Conservation (phyloP, 2,329 filamentous ascomycete genomes). For the Emergomyces orientalis region DNA sequence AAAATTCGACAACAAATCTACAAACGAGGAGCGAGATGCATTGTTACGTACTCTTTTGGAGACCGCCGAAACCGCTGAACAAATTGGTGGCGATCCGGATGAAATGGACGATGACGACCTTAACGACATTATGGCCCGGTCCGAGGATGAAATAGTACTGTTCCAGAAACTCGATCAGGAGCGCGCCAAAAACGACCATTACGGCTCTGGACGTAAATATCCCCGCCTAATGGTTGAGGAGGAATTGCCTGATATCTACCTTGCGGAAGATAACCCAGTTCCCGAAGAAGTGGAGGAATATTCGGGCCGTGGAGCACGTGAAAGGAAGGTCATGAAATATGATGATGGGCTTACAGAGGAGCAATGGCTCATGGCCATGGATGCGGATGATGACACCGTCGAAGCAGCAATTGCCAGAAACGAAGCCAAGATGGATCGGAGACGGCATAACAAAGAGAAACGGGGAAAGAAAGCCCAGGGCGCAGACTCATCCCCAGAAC, state of each 20-base stretch:
- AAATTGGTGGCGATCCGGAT: constrained; percentile 67
- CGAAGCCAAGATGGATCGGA: constrained; percentile 70
- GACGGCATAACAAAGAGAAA: constrained; percentile 66
- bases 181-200: constrained; percentile 54
- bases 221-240: constrained; percentile 77
- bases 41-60: constrained; percentile 91
- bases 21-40: constrained; percentile 93
- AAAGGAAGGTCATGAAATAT: constrained; percentile 88
- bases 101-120: constrained; percentile 99
- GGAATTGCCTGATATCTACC: constrained; percentile 89
- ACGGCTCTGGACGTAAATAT: constrained; percentile 59
- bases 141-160: constrained; percentile 62
- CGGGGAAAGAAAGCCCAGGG: constrained; percentile 38
- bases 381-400: constrained; percentile 89
- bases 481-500: constrained; percentile 61
- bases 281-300: constrained; percentile 70
- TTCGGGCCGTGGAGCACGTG: constrained; percentile 81
- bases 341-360: constrained; percentile 97
- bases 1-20: constrained; percentile 99
- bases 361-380: constrained; percentile 96
- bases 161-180: constrained; percentile 83
- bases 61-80: constrained; percentile 58
- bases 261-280: constrained; percentile 74
- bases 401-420: constrained; percentile 90
- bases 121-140: constrained; percentile 87